A percentile compares a stretch with the other conserved stretches of the same genome.
These are phyloP conservation scores for Podospora didyma DNA, from an alignment of 495 filamentous ascomycete species.

Conservation along the genomic window DNA sequence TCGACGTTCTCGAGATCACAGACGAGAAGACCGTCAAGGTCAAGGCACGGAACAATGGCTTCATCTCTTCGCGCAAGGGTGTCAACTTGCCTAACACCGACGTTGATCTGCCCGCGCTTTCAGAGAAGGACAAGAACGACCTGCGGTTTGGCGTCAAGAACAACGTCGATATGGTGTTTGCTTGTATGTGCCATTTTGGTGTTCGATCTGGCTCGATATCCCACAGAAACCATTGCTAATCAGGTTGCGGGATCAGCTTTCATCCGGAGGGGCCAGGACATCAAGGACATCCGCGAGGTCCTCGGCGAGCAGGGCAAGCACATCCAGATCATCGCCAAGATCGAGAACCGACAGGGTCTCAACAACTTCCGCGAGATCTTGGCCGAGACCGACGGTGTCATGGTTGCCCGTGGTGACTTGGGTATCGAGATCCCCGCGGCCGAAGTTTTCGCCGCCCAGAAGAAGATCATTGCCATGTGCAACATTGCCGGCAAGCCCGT, in stretches of 20 bases:
- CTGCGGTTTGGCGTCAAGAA: slow-evolving; percentile 95
- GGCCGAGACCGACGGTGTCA: slow-evolving; percentile 94
- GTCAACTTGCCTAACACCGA: slow-evolving; percentile 98
- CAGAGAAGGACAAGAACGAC: slow-evolving; percentile 96
- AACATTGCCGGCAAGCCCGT: slow-evolving; percentile 98
- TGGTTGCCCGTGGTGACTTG: slow-evolving; percentile 98
- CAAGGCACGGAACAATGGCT: slow-evolving; percentile 90
- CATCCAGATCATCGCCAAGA: slow-evolving; percentile 99
- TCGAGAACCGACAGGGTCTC: slow-evolving; percentile 95
- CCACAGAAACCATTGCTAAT: slow-evolving; percentile 1
- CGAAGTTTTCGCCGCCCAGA: slow-evolving; percentile 98
- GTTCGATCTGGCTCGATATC: too few species aligned
- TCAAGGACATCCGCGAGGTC: slow-evolving; percentile 84
- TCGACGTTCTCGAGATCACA: slow-evolving; percentile 83
- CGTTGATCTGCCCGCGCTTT: slow-evolving; percentile 94
- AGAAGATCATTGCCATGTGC: slow-evolving; percentile 99
- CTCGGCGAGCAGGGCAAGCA: slow-evolving; percentile 89
- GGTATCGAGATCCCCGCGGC: slow-evolving; percentile 98
- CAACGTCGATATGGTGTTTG: slow-evolving; percentile 97
- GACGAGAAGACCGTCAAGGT: slow-evolving; percentile 83
- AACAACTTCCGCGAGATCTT: slow-evolving; percentile 99
- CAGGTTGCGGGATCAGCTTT: slow-evolving; percentile 55
- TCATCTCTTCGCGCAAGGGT: slow-evolving; percentile 96
- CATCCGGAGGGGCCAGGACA: slow-evolving; percentile 89
- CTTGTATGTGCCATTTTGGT: slow-evolving; percentile 41